These are phyloP conservation scores for Leishmania braziliensis DNA, from an alignment of 208 protist genomes.

Conservation along the genomic window DNA sequence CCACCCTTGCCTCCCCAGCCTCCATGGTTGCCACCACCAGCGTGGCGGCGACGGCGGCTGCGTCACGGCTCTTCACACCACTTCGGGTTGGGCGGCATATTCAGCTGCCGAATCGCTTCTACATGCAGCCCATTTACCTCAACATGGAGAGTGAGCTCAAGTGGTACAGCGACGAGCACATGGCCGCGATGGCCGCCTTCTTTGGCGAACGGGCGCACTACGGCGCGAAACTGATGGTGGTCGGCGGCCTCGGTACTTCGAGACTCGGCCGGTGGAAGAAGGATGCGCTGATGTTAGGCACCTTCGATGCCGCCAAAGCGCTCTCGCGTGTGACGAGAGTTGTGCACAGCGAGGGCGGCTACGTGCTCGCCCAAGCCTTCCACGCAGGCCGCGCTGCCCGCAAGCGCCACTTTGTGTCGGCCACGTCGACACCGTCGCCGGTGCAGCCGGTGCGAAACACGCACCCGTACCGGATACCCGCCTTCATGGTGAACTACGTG, in stretches of 20 bases:
- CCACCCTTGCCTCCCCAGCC: neutral
- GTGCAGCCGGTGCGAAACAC: slow-evolving; percentile 70
- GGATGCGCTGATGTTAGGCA: slow-evolving; percentile 78
- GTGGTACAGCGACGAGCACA: slow-evolving; percentile 59
- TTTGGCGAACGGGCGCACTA: slow-evolving; percentile 83
- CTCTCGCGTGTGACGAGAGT: slow-evolving; percentile 83
- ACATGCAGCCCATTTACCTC: slow-evolving; percentile 89
- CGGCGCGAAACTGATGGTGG: slow-evolving; percentile 89
- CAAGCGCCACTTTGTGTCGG: slow-evolving; percentile 51
- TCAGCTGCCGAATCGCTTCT: slow-evolving; percentile 75
- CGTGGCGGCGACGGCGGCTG: neutral
- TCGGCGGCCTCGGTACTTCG: slow-evolving; percentile 89
- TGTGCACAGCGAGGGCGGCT: slow-evolving; percentile 85
- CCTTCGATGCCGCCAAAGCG: slow-evolving; percentile 66
- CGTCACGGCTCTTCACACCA: slow-evolving; percentile 56
- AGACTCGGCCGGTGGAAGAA: slow-evolving; percentile 74
- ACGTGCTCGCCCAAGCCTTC: slow-evolving; percentile 93
- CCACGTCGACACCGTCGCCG: slow-evolving; percentile 53
- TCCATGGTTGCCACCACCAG: neutral
- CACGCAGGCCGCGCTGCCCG: slow-evolving; percentile 88
- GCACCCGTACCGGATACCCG: slow-evolving; percentile 60
- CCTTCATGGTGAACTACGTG: slow-evolving; percentile 63
- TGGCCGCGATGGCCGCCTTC: slow-evolving; percentile 80
- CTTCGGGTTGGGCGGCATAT: slow-evolving; percentile 57
- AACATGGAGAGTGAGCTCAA: slow-evolving; percentile 78